Base-by-base conservation (phyloP, 2,329 filamentous ascomycete genomes). In the Colletotrichum zoysiae region DNA sequence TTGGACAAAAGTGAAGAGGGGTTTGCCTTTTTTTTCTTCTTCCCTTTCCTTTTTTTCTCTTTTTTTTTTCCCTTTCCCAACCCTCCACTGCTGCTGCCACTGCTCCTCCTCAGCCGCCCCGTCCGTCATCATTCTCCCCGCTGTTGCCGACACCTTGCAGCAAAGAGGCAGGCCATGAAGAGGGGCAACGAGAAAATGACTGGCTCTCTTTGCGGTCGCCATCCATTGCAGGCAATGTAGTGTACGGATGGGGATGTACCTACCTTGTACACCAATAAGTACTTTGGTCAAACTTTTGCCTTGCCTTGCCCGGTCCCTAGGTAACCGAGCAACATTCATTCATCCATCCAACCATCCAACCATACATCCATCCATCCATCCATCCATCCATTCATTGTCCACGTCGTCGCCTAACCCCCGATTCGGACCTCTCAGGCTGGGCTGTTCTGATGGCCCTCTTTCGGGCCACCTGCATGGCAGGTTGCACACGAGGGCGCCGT, bases 401-500 rank as follows among this genome's bases (percentile, higher is more conserved):
- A 67, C 51, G 57, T 70, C 51, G 57, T 70, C 55, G 63, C 56
- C 30, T 56, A 33, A 40, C 23, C 33, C 48, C 35, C 57, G 42
- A 63, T 35, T 58, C 35, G 65, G 53, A 62, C 58, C 20, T 64
- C 46, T 64, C 46, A 40, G 26, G 55, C n/a, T 42, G 65, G 48
- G 58, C 58, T 58, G 50, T 14, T 58, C 67, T 61, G 26, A 30
- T 70, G 33, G 48, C 33, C 50, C 60, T 65, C 30, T 38, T 70
- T 70, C 67, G 35, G 70, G 67, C 65, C 58, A 64, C 44, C 46
- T 64, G 69, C 66, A 72, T 70, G 46, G 12, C 40, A 65, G 60
- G 59, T 61, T 20, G 55, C 60, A 61, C 42, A 44, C 59, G 70
- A 55, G 58, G 35, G 42, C 40, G 42, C 40, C 40, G 64, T 58